Conservation (phyloP, 2,329 filamentous ascomycete species). For the Penicillium hordei region DNA sequence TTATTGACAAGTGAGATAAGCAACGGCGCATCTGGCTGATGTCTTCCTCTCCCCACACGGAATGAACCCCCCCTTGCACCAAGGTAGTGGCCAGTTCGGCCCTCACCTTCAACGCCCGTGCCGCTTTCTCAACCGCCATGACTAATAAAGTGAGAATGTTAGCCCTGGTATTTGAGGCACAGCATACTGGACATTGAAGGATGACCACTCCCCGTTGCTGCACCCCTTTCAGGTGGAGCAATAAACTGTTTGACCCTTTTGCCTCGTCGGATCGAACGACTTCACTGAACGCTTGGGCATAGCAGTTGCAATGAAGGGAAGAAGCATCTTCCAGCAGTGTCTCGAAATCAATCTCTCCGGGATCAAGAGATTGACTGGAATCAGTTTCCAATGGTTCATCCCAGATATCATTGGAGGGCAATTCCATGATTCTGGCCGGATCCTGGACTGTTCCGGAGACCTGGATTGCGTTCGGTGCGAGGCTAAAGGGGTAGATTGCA, state of each 20-base stretch:
- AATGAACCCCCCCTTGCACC: constrained; percentile 23
- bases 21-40: constrained; percentile 26
- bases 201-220: constrained; percentile 31
- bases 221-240: constrained; percentile 30
- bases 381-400: neutral
- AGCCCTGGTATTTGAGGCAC: constrained; percentile 20
- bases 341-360: neutral
- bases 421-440: constrained; percentile 9
- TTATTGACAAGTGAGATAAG: constrained; percentile 30
- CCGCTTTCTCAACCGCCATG: constrained; percentile 32
- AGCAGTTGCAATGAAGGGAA: constrained; percentile 6
- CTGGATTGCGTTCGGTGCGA: constrained; percentile 1
- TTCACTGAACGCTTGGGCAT: neutral
- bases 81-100: constrained; percentile 15
- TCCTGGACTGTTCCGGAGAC: constrained; percentile 2
- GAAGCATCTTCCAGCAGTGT: neutral
- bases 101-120: constrained; percentile 27
- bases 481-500: constrained; percentile 1
- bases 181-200: constrained; percentile 31
- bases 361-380: neutral
- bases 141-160: constrained; percentile 34
- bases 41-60: constrained; percentile 10
- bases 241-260: neutral
- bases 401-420: constrained; percentile 3
- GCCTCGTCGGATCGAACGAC: neutral